These are phyloP conservation scores for Stephania yunnanensis DNA, from an alignment of 164 flowering plant genomes.

Conservation along the genomic window DNA sequence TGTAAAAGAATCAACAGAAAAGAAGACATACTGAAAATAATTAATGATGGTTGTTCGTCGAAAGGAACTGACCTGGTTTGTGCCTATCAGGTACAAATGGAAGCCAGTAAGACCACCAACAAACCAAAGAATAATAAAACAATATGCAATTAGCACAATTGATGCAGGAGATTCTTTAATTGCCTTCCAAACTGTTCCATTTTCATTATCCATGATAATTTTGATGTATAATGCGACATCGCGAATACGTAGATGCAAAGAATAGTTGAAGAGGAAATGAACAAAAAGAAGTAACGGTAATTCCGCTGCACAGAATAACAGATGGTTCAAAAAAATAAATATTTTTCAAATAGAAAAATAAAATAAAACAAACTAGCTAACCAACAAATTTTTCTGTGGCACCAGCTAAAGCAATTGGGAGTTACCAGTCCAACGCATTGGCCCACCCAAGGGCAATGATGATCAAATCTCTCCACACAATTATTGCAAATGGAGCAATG, in stretches of 20 bases:
- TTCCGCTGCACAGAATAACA: slow-evolving; percentile 66
- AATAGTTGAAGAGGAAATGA: slow-evolving; percentile 80
- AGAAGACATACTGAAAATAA: neutral
- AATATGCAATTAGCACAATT: slow-evolving; percentile 76
- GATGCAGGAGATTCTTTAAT: slow-evolving; percentile 87
- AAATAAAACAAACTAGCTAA: no score
- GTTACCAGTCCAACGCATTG: slow-evolving; percentile 91
- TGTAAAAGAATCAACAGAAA: neutral
- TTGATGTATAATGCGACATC: slow-evolving; percentile 84
- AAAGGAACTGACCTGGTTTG: slow-evolving; percentile 70
- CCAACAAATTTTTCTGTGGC: no score
- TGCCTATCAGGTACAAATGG: slow-evolving; percentile 81
- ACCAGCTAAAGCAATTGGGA: no score
- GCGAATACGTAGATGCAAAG: slow-evolving; percentile 91
- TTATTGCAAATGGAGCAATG: slow-evolving; percentile 79
- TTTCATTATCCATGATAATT: slow-evolving; percentile 63
- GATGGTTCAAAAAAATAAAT: slow-evolving; percentile 1
- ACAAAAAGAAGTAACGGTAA: slow-evolving; percentile 87
- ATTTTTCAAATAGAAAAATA: no score
- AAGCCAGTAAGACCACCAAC: slow-evolving; percentile 96
- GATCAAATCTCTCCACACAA: slow-evolving; percentile 94
- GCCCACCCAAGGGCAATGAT: slow-evolving; percentile 99
- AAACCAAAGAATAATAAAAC: slow-evolving; percentile 85
- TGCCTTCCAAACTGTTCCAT: slow-evolving; percentile 74
- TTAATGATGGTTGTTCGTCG: neutral